Base-by-base conservation (phyloP, 805 yeast species). In the Candida succiphila region DNA sequence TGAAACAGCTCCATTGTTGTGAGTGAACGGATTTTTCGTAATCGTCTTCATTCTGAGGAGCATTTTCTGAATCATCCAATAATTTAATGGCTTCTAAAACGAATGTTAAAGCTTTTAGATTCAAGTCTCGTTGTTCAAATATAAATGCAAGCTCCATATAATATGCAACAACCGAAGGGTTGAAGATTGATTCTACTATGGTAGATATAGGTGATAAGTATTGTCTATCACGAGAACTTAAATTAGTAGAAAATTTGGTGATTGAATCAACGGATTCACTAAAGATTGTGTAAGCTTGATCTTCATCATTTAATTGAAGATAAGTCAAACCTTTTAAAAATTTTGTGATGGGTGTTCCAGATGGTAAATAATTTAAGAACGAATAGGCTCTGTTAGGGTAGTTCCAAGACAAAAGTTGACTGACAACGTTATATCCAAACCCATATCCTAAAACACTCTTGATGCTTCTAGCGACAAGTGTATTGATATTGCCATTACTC, bases 61-160 rank as follows among this genome's bases (percentile, higher is more conserved):
- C 46, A 36, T 41, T 48, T 25, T 45, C 38, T 10, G 46, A 34
- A 16, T 39, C 31, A 20, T 22, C 17, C 6, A 13, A 3, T n/a
- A 29, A 29, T 10, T 31, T 29, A 5, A 50, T 35, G 3, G 57
- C 37, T 21, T 48, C 38, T 19, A 53, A 36, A 1, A 50, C 45
- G 25, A 69, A 52, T 37, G 53, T 49, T 23, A 65, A 48, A 1
- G 74, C 68, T 13, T 48, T 40, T 13, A 44, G 38, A 35, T 55
- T 58, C 4, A 44, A 39, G 3, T 46, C 44, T 20, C 46, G 41
- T 17, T 56, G 46, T 27, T 56, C 51, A 41, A 65, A 66, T 28
- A 67, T 25, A 4, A 51, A 43, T 8, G 70, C 46, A 25, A 65
- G 39, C 25, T 60, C 62, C 30, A 55, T 51, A 42, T 54, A 64